Evolutionary conservation across 2,329 filamentous ascomycete species (phyloP), one percentile per base, ranked within the genome.

Genomic region (Botrytis fragariae): DNA sequence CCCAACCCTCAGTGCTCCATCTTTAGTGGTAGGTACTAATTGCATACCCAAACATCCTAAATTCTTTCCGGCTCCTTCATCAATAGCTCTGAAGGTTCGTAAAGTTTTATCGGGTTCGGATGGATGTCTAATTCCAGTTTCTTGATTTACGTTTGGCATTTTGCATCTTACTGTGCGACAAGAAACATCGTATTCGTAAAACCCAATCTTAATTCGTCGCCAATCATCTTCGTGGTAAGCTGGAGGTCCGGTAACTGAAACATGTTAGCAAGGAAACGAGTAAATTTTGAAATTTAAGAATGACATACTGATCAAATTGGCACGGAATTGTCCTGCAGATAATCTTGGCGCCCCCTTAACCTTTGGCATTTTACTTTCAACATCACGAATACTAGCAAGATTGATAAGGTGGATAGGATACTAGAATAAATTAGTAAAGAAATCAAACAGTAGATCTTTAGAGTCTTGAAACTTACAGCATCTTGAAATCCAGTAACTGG

Each of bases 371-470:
- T 87, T 83, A 3, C 84, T 81, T 74, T 90, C 88, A 39, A 93
- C 85, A 67, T 89, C 86, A 67, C 87, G 86, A 35, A 93, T 84
- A 75, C 89, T 92, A 63, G 86, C 85, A 29, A 93, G 81, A 76
- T 88, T 93, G 69, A 93, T 82, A 60, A 94, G 82, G 76, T 93
- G 90, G 25, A 94, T 83, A 1, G 92, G 91, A 79, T 92, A 93
- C 88, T 91, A 35, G 18, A 12, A 20, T 39, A n/a, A n/a, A 44
- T 81, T 75, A 79, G 76, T 32, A 69, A 60, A 48, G 63, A 32
- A 37, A 4, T 25, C 60, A 63, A 5, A 3, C 16, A 8, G 59
- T 44, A 32, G 22, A 20, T 65, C 20, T 35, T 48, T 2, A 35
- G 2, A 35, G 14, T 54, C n/a, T n/a, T 54, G 35, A 37, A 25